Conservation (phyloP, 495 filamentous ascomycete species). For the Physcia stellaris region DNA sequence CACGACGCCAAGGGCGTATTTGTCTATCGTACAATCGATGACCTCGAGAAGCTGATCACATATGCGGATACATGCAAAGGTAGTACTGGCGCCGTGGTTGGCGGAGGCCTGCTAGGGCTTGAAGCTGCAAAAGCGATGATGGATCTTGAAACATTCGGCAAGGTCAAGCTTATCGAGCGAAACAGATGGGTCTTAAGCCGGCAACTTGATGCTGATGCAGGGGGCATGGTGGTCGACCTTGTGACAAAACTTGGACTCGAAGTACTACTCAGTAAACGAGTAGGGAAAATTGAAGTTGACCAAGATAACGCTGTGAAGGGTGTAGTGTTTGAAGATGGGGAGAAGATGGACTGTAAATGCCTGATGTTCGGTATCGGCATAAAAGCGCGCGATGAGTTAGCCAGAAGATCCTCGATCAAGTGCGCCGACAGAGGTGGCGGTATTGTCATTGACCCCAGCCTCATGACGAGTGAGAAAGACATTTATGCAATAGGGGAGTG, state of each 20-base stretch:
- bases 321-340: constrained; percentile 74
- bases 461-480: constrained; percentile 57
- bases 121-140: constrained; percentile 96
- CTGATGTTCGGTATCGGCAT: constrained; percentile 93
- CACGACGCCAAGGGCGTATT: constrained; percentile 81
- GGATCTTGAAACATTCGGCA: constrained; percentile 64
- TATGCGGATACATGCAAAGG: constrained; percentile 56
- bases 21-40: constrained; percentile 84
- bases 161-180: constrained; percentile 75
- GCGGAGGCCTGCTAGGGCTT: constrained; percentile 79
- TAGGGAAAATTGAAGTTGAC: constrained; percentile 57
- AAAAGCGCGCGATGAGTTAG: constrained; percentile 70
- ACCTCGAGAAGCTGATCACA: constrained; percentile 67
- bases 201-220: constrained; percentile 79
- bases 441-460: constrained; percentile 54
- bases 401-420: constrained; percentile 52
- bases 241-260: constrained; percentile 72
- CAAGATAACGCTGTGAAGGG: constrained; percentile 56
- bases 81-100: constrained; percentile 64
- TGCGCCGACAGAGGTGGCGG: constrained; percentile 64
- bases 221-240: constrained; percentile 71
- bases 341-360: constrained; percentile 66
- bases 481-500: constrained; percentile 94
- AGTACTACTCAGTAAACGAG: constrained; percentile 65
- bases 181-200: constrained; percentile 81